phyloP scores from a whole-genome alignment of 208 protist species.

The Novymonas esmeraldas region DNA sequence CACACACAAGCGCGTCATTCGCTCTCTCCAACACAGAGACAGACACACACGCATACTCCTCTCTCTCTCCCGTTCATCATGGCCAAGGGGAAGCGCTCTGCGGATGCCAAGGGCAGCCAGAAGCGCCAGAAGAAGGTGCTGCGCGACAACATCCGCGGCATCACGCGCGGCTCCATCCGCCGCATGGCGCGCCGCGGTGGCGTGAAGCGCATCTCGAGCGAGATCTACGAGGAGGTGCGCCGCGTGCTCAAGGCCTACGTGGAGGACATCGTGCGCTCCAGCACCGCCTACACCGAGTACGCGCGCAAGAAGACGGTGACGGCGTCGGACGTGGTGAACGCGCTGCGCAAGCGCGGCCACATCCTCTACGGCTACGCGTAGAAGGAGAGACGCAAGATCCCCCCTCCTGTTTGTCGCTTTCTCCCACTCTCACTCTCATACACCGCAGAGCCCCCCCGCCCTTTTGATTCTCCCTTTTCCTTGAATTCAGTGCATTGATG shows the following conservation, averaged over 20 bases:
- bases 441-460: not conserved
- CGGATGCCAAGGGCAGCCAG: conserved; percentile 68
- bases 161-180: conserved; percentile 87
- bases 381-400: not conserved
- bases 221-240: conserved; percentile 74
- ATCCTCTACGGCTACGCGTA: conserved; percentile 91
- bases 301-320: conserved; percentile 84
- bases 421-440: not conserved
- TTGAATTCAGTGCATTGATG: too few species aligned
- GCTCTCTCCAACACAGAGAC: too few species aligned
- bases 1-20: too few species aligned
- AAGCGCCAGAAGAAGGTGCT: conserved; percentile 89
- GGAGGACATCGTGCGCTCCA: conserved; percentile 80
- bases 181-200: conserved; percentile 92
- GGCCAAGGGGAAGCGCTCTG: conserved; percentile 82
- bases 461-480: conserved; percentile 1
- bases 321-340: conserved; percentile 86
- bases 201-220: conserved; percentile 89
- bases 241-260: conserved; percentile 86
- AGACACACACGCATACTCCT: not conserved
- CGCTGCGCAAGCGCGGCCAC: conserved; percentile 86
- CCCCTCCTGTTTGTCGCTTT: not conserved
- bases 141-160: conserved; percentile 87
- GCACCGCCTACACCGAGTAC: conserved; percentile 88
- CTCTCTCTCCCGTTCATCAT: conserved; percentile 26